Conservation (phyloP, 768 basidiomycete species). For the Auricularia cornea region DNA sequence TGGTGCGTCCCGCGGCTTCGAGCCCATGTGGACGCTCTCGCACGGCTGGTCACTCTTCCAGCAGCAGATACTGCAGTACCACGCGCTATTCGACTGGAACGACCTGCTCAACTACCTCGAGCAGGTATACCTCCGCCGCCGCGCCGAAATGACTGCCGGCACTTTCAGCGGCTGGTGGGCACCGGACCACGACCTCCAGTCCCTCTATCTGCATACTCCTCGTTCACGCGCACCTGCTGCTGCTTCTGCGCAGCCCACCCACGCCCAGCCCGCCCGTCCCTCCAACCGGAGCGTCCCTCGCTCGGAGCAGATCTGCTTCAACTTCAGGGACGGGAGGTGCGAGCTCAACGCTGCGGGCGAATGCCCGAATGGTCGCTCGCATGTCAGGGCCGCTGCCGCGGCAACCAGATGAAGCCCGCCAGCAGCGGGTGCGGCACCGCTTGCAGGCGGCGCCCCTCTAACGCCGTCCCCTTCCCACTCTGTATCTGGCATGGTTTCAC, state of each 20-base stretch:
- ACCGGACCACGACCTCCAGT: neutral
- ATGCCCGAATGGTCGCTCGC: no score
- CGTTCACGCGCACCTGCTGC: neutral
- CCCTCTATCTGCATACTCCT: neutral
- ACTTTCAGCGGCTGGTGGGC: neutral
- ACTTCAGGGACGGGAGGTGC: no score
- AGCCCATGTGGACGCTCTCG: neutral
- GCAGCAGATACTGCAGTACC: neutral
- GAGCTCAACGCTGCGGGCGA: no score
- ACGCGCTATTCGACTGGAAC: neutral
- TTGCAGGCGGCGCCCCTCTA: neutral
- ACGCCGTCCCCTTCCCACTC: neutral
- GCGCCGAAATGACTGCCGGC: neutral
- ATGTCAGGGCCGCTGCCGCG: no score
- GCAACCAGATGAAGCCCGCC: no score
- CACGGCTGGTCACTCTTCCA: neutral
- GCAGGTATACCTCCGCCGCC: neutral
- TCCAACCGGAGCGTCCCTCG: neutral
- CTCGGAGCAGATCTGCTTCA: no score
- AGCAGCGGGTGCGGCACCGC: no score
- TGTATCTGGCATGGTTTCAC: neutral
- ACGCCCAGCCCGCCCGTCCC: neutral
- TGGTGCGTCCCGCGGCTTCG: neutral
- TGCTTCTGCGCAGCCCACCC: neutral
- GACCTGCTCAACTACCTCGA: neutral